Evolutionary conservation across 129 eudicot species (phyloP).

Genomic region (Silybum marianum): DNA sequence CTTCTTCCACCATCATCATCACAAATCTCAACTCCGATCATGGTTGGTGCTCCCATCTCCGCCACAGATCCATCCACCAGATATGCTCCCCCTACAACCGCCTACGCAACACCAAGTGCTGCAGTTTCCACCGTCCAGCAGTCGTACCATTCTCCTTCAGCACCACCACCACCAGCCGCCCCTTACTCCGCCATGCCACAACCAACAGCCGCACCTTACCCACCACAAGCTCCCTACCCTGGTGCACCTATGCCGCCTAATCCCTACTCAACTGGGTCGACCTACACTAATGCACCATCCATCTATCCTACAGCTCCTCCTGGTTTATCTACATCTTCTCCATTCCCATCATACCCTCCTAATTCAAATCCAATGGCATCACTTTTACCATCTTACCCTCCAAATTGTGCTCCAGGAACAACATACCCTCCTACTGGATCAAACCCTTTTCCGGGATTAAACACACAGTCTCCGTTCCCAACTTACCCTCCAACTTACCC

Average conservation of each 20-base stretch:
- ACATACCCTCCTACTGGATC: conserved; percentile 33
- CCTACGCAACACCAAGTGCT: conserved; percentile 38
- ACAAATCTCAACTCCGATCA: conserved; percentile 12
- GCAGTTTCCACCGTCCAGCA: conserved; percentile 41
- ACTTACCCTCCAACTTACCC: conserved; percentile 36
- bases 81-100: conserved; percentile 32
- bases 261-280: background rate
- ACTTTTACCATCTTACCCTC: conserved; percentile 41
- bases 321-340: conserved; percentile 27
- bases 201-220: conserved; percentile 31
- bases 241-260: background rate
- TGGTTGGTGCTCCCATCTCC: conserved; percentile 41
- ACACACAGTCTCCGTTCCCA: conserved; percentile 13
- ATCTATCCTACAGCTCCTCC: conserved; percentile 37
- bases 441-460: conserved; percentile 35
- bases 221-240: conserved; percentile 7
- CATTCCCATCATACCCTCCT: conserved; percentile 37
- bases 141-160: conserved; percentile 26
- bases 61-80: conserved; percentile 18
- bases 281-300: conserved; percentile 30
- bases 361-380: conserved; percentile 34
- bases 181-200: conserved; percentile 36
- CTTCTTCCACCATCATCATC: conserved; percentile 7
- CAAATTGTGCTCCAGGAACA: conserved; percentile 12
- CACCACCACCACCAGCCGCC: conserved; percentile 36